Conservation (phyloP, 2,329 filamentous ascomycete genomes). For the Neonectria hederae region DNA sequence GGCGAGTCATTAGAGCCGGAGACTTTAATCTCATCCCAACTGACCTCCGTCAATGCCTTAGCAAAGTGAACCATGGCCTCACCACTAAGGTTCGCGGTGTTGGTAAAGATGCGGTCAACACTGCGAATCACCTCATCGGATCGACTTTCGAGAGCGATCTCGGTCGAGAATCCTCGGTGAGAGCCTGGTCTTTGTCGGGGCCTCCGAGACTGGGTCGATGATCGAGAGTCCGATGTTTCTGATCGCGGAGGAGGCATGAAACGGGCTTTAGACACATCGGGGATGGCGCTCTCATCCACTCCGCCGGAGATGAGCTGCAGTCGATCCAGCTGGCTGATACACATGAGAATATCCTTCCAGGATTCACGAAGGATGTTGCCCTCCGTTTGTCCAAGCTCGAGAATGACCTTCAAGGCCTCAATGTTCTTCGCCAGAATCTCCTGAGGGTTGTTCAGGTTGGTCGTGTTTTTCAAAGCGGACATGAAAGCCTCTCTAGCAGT, state of each 20-base stretch:
- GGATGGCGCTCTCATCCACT: slow-evolving; percentile 90
- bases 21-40: slow-evolving; percentile 98
- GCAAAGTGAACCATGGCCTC: slow-evolving; percentile 98
- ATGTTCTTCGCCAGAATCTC: slow-evolving; percentile 97
- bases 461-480: slow-evolving; percentile 89
- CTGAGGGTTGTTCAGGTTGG: slow-evolving; percentile 93
- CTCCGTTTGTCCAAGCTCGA: slow-evolving; percentile 92
- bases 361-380: slow-evolving; percentile 89
- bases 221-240: slow-evolving; percentile 67
- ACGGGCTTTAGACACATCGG: slow-evolving; percentile 87
- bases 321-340: slow-evolving; percentile 93
- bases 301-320: slow-evolving; percentile 95
- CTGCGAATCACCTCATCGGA: slow-evolving; percentile 93
- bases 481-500: slow-evolving; percentile 97
- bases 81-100: slow-evolving; percentile 90
- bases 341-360: slow-evolving; percentile 95
- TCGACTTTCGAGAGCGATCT: slow-evolving; percentile 90
- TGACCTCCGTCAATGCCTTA: slow-evolving; percentile 90
- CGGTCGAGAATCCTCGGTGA: slow-evolving; percentile 73
- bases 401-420: slow-evolving; percentile 88
- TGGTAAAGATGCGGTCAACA: slow-evolving; percentile 96
- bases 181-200: slow-evolving; percentile 64
- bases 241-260: slow-evolving; percentile 70
- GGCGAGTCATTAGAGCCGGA: slow-evolving; percentile 96
- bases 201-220: slow-evolving; percentile 70